Base-by-base conservation (phyloP, 805 yeast genomes). In the Candida verbasci region DNA sequence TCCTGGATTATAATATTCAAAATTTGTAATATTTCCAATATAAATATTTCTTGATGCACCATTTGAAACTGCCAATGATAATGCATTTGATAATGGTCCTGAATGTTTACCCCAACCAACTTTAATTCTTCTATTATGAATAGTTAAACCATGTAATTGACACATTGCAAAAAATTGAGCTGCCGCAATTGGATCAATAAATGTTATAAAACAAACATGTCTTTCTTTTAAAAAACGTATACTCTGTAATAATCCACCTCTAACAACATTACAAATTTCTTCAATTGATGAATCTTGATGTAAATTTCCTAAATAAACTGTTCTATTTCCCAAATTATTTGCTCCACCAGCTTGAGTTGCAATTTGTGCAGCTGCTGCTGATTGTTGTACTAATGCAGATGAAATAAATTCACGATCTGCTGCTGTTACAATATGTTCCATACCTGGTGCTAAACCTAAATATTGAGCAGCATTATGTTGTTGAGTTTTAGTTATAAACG, bases 21-120 rank as follows among this genome's bases (percentile, higher is more conserved):
- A 67, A 46, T 68, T 70, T 34, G 60, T 65, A 40, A 84, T 80
- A 50, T 62, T 53, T 17, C 97, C 97, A 47, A 91, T 74, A 59
- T 93, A 91, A 31, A 91, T 86, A 53, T 93, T 91, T 60, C 98
- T 77, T 15, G 93, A 80, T 0, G 97, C 97, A 27, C 97, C 97
- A 45, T 86, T 83, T 16, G 93, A 80, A 17, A 89, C 96, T 0
- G 97, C 97, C 39, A 85, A 65, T 6, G 89, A 83, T 40, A 91
- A 72, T 3, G 95, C 88, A 47, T 86, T 84, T 9, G 94, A 81
- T 45, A 91, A 70, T 1, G 95, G 88, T 9, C 97, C 97, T 5
- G 95, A 81, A 55, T 91, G 96, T 60, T 87, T 89, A 31, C 97
- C 98, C 97, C 98, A 91, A 15, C 97, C 96, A 39, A 91, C 88